phyloP scores from a whole-genome alignment of 2,329 filamentous ascomycete species.

The Albophoma yamanashiensis region DNA sequence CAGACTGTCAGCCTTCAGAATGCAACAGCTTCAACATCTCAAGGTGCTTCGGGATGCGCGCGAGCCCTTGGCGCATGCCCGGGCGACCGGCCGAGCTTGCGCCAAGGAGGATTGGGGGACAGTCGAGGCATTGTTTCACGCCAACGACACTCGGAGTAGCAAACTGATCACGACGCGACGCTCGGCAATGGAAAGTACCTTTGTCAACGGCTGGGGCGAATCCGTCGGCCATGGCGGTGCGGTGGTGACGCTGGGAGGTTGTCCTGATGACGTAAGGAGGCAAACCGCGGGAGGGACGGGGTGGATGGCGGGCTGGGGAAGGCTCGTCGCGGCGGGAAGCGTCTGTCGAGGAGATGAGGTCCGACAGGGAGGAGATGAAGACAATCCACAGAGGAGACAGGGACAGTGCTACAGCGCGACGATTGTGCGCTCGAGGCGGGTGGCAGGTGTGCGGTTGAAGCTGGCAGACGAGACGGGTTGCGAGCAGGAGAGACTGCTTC shows the following conservation, averaged over 20 bases:
- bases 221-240: conserved; percentile 21
- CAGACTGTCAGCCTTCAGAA: neutral
- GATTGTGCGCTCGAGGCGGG: neutral
- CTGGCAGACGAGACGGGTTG: neutral
- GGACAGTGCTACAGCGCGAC: neutral
- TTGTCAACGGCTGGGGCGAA: conserved; percentile 23
- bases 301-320: neutral
- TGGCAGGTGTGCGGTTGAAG: neutral
- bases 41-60: neutral
- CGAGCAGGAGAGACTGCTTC: neutral
- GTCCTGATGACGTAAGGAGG: conserved; percentile 9
- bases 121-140: no score
- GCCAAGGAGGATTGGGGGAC: neutral
- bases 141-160: neutral
- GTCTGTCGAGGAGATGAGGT: neutral
- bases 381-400: neutral
- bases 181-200: conserved; percentile 16
- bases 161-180: neutral
- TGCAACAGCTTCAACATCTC: neutral
- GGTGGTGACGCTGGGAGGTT: conserved; percentile 15
- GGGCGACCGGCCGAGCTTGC: neutral
- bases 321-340: neutral
- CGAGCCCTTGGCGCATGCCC: neutral
- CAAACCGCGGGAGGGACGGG: neutral
- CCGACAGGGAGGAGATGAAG: neutral